A percentile compares a stretch with the other conserved stretches of the same genome.
phyloP scores from a whole-genome alignment of 75 land plant species.

The Larix kaempferi region DNA sequence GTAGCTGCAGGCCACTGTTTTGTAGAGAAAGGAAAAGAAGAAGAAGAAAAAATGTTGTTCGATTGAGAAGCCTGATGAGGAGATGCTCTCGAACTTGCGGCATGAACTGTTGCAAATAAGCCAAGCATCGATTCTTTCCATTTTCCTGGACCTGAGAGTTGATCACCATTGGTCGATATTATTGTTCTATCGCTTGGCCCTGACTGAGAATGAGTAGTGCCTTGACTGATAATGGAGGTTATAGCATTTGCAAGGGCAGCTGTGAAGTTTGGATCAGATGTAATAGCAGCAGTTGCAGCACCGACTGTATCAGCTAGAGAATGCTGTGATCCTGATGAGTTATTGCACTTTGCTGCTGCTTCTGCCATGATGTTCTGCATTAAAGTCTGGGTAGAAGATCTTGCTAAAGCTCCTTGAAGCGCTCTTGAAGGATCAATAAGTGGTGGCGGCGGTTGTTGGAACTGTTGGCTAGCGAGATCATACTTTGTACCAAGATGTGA shows the following conservation, averaged over 20 bases:
- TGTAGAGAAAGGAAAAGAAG: too few relatives aligned
- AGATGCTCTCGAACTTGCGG: too few relatives aligned
- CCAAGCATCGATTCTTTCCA: too few relatives aligned
- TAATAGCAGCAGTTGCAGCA: slow-evolving; percentile 20
- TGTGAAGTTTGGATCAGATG: slow-evolving; percentile 29
- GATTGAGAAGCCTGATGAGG: too few relatives aligned
- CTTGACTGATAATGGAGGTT: slow-evolving; percentile 16
- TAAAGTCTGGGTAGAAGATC: background rate
- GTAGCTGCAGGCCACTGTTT: too few relatives aligned
- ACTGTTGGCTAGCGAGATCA: slow-evolving; percentile 5
- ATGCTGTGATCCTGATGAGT: background rate
- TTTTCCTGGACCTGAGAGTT: too few relatives aligned
- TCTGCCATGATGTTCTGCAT: background rate
- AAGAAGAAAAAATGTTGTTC: too few relatives aligned
- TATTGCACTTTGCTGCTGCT: background rate
- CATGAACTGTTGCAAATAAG: too few relatives aligned
- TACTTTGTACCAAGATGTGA: background rate
- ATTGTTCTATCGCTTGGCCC: too few relatives aligned
- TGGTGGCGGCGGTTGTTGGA: slow-evolving; percentile 4
- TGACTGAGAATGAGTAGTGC: too few relatives aligned
- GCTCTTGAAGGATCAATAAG: background rate
- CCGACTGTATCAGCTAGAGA: slow-evolving; percentile 9
- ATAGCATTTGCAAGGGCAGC: slow-evolving; percentile 28
- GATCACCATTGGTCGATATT: too few relatives aligned
- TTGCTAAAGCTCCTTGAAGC: background rate